These are phyloP conservation scores for Plasmodium sp. DNA, from an alignment of 169 alveolate genomes.

Conservation along the genomic window DNA sequence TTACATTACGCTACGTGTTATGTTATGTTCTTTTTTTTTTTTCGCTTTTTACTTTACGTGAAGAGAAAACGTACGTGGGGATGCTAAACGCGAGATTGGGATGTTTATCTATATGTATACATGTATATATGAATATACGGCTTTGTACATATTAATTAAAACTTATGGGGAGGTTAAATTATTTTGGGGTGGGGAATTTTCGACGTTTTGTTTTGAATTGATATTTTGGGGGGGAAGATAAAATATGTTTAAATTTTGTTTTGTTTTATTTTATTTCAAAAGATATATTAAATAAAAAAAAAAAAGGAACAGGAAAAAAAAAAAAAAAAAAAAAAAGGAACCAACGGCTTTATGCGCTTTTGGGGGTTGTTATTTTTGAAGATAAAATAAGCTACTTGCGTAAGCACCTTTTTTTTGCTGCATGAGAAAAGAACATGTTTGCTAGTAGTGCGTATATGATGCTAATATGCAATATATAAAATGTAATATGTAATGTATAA, in stretches of 20 bases:
- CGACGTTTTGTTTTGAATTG: slow-evolving; percentile 1
- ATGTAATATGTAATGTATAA: background rate
- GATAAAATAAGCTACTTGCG: background rate
- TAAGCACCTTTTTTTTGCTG: background rate
- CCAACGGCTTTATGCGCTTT: background rate
- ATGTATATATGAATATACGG: background rate
- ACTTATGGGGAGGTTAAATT: background rate
- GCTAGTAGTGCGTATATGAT: background rate
- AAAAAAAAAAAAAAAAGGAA: background rate
- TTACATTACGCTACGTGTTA: background rate
- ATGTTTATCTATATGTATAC: background rate
- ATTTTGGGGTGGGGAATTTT: background rate
- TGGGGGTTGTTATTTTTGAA: background rate
- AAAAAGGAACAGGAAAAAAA: background rate
- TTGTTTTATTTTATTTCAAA: background rate
- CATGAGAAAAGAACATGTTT: background rate
- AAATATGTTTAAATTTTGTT: background rate
- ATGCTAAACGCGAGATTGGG: background rate
- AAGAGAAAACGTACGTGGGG: background rate
- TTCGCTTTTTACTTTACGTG: background rate
- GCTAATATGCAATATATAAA: background rate
- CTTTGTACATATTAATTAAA: background rate
- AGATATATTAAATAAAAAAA: background rate
- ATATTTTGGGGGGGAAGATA: background rate
- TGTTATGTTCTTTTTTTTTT: background rate